Evolutionary conservation across 1,284 basidiomycete species (phyloP).

Genomic region (Ceratobasidium sp.): DNA sequence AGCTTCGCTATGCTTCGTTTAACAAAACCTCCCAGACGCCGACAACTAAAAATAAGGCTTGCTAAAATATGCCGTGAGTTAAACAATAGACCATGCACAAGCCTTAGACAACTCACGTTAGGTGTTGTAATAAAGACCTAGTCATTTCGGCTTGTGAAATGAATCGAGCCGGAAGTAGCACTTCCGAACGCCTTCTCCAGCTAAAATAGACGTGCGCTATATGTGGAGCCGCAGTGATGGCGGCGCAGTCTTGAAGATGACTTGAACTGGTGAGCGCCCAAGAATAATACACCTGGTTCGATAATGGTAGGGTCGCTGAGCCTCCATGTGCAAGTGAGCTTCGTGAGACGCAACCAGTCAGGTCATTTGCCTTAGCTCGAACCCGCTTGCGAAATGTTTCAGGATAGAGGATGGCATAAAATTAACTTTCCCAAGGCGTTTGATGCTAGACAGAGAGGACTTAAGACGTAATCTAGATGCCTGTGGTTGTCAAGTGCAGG

Average conservation of each 20-base stretch:
- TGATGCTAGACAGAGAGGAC: too few species aligned
- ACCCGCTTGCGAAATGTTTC: too few species aligned
- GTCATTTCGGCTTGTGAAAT: not conserved
- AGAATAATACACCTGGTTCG: not conserved
- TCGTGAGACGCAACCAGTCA: too few species aligned
- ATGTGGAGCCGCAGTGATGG: not conserved
- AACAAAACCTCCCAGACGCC: not conserved
- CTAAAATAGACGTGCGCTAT: not conserved
- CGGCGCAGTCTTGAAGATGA: not conserved
- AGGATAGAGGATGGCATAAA: too few species aligned
- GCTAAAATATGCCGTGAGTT: not conserved
- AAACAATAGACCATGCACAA: not conserved
- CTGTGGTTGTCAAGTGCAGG: not conserved
- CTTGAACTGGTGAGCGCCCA: too few species aligned
- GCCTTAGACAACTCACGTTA: not conserved
- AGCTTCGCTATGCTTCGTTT: too few species aligned
- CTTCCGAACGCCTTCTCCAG: not conserved
- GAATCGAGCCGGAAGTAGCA: conserved; percentile 4
- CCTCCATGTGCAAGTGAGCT: too few species aligned
- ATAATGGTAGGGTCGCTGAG: too few species aligned
- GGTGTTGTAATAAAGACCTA: not conserved
- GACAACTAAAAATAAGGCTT: not conserved
- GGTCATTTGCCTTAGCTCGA: too few species aligned
- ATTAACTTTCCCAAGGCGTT: too few species aligned
- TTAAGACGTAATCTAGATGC: not conserved